Evolutionary conservation across 75 land plant species (phyloP), one percentile per base, ranked within the genome.

Genomic region (Sequoiadendron giganteum): DNA sequence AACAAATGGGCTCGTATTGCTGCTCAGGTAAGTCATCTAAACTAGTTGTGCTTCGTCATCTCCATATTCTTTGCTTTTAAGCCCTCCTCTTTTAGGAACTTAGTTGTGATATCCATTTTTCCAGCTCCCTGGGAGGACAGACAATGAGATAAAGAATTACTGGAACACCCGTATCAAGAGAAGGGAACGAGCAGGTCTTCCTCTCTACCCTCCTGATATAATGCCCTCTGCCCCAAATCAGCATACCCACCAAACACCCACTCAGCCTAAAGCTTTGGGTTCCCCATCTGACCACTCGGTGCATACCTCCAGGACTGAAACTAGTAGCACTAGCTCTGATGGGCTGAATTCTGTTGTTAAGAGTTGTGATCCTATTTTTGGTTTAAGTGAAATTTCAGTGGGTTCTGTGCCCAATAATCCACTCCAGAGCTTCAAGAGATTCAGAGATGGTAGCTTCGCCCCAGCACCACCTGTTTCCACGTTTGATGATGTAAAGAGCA

Each of bases 1-100:
- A 94, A 94, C 89, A 93, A 92, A 87, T 94, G 95, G 95, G 94
- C 95, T 85, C 93, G 93, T 58, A 94, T 94, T 91, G 94, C 95
- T 83, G 85, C 94, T 47, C 86, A 85, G 45, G 89, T 85, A 70
- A 42, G 39, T n/a, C 25, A 14, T 3, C 39, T 32, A 30, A 32
- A 75, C 13, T 32, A n/a, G 3, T n/a, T 13, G 34, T 34, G 32
- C 13, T 25, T 75, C 34, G 1, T 7, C 38, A 75, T 75, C 11
- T 32, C 5, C 32, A 3, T 15, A 61, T 58, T 2, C 54, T 10
- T 84, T 45, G 30, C 36, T 19, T 55, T 42, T 56, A 28, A 52
- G 55, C 2, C 13, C 55, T 52, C 55, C 52, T 48, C 1, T 48
- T 48, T 48, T 84, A 61, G 21, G 68, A 3, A 3, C 68, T 65